These are phyloP conservation scores for Fraxinus platypoda DNA, from an alignment of 305 asterid genomes.

Conservation along the genomic window DNA sequence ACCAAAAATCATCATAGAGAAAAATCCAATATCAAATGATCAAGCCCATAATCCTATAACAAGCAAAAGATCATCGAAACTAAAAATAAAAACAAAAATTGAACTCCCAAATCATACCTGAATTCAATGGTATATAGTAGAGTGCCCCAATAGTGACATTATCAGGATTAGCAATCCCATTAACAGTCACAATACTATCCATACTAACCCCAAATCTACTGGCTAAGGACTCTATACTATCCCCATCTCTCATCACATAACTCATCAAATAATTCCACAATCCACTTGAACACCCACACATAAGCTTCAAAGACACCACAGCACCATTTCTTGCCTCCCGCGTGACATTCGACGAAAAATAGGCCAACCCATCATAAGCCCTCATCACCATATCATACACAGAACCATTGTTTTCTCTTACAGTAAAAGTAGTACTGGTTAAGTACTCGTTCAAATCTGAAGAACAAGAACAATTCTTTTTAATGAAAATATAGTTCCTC, in stretches of 20 bases:
- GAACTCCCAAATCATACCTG: conserved; percentile 47
- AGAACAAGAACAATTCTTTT: conserved; percentile 92
- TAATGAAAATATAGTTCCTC: conserved; percentile 67
- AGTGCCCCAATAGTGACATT: conserved; percentile 80
- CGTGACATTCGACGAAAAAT: conserved; percentile 61
- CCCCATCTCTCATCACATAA: conserved; percentile 79
- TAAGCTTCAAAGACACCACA: conserved; percentile 70
- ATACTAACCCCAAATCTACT: conserved; percentile 98
- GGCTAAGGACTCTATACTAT: conserved; percentile 74
- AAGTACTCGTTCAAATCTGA: conserved; percentile 49
- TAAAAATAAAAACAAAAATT: neutral
- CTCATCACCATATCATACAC: conserved; percentile 61
- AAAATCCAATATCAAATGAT: conserved; percentile 12
- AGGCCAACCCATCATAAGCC: conserved; percentile 77
- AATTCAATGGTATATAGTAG: conserved; percentile 74
- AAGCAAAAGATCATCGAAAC: conserved; percentile 1
- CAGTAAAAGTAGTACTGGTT: conserved; percentile 76
- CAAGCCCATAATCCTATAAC: conserved; percentile 5
- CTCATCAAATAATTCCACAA: conserved; percentile 94
- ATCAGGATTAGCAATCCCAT: conserved; percentile 79
- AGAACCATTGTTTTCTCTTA: conserved; percentile 63
- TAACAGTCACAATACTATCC: conserved; percentile 75
- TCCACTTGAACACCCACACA: conserved; percentile 96
- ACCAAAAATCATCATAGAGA: conserved; percentile 11
- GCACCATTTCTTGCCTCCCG: conserved; percentile 76